Evolutionary conservation across 2,329 filamentous ascomycete genomes (phyloP).

Genomic region (Pseudogymnoascus sp.): DNA sequence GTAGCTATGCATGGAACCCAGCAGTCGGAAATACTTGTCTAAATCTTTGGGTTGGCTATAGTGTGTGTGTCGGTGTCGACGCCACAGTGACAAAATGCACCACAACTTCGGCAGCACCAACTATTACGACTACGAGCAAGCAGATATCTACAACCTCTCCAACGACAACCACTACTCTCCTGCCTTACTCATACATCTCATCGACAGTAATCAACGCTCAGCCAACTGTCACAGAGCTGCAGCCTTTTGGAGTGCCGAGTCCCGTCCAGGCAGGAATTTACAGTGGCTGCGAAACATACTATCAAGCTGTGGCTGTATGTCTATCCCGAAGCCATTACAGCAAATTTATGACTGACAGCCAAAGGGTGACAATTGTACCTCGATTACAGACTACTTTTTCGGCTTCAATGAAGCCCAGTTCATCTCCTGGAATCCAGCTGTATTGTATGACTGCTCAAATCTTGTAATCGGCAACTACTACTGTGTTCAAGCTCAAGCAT

Average conservation of each 20-base stretch:
- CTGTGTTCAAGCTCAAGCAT: slow-evolving; percentile 14
- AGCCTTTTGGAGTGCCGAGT: neutral
- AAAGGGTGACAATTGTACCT: neutral
- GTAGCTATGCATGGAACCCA: slow-evolving; percentile 24
- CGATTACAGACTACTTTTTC: neutral
- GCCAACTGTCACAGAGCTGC: slow-evolving; percentile 5
- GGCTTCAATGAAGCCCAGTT: slow-evolving; percentile 14
- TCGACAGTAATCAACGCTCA: slow-evolving; percentile 5
- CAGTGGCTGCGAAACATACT: neutral
- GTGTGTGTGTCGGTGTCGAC: slow-evolving; percentile 17
- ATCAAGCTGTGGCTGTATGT: slow-evolving; percentile 2
- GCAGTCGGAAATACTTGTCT: slow-evolving; percentile 20
- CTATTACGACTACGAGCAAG: slow-evolving; percentile 6
- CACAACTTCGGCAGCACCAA: slow-evolving; percentile 2
- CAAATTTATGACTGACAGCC: neutral
- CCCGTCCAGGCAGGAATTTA: neutral
- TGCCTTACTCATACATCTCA: slow-evolving; percentile 3
- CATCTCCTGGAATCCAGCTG: slow-evolving; percentile 25
- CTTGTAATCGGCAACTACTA: slow-evolving; percentile 21
- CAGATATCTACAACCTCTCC: neutral
- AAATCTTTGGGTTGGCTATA: slow-evolving; percentile 19
- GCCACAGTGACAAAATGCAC: neutral
- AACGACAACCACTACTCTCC: slow-evolving; percentile 4
- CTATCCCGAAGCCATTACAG: neutral
- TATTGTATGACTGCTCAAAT: slow-evolving; percentile 18